A percentile compares a stretch with the other conserved stretches of the same genome.
Evolutionary conservation across 2,329 filamentous ascomycete genomes (phyloP).

Genomic region (Plectosphaerella sp.): DNA sequence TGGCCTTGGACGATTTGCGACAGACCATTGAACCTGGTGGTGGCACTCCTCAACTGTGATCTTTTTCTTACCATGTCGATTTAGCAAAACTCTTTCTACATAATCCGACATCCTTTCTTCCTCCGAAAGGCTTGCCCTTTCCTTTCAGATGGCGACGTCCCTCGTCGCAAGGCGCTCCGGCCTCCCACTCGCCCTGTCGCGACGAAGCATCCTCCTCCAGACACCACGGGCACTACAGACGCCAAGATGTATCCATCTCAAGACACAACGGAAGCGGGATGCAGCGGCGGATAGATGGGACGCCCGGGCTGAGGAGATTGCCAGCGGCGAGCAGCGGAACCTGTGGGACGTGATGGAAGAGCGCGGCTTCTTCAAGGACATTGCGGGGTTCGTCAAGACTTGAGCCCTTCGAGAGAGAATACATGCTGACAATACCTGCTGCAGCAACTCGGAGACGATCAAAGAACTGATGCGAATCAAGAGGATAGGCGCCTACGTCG

Average conservation of each 20-base stretch:
- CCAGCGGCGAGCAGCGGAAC: constrained; percentile 42
- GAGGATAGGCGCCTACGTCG: constrained; percentile 71
- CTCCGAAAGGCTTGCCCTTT: no score
- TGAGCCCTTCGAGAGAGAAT: background rate
- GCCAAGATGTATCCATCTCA: constrained; percentile 32
- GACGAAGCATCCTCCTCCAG: constrained; percentile 6
- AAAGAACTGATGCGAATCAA: constrained; percentile 60
- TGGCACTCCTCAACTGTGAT: background rate
- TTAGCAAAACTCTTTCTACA: constrained; percentile 3
- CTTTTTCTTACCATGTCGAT: background rate
- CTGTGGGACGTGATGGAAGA: constrained; percentile 65
- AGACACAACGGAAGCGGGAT: constrained; percentile 37
- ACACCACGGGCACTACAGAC: constrained; percentile 10
- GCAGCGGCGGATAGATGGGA: constrained; percentile 43
- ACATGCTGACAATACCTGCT: background rate
- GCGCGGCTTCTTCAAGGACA: constrained; percentile 68
- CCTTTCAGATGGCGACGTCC: background rate
- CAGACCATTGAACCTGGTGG: background rate
- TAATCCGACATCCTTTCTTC: no score
- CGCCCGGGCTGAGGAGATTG: constrained; percentile 39
- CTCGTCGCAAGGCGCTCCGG: background rate
- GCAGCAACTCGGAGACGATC: constrained; percentile 28
- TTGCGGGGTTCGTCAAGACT: constrained; percentile 58
- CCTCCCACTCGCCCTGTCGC: background rate
- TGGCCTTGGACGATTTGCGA: no score